Percentiles rank a stretch among this genome's conserved stretches.
Conservation (phyloP, 768 basidiomycete genomes). For the Mycena chlorophos region DNA sequence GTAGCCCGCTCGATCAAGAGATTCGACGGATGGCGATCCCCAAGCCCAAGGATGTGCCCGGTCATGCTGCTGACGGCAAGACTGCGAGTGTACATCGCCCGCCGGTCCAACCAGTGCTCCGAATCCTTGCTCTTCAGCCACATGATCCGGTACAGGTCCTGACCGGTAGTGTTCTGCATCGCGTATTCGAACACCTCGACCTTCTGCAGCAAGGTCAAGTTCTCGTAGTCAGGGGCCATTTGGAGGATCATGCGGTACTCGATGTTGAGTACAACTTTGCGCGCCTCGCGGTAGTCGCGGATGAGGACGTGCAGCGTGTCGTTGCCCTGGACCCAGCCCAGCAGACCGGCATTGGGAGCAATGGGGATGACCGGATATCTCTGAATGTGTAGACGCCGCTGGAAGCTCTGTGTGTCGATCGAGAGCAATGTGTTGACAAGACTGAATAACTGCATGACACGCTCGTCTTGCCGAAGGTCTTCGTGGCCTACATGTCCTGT, state of each 20-base stretch:
- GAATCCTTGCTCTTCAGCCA: conserved; percentile 96
- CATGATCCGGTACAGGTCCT: conserved; percentile 93
- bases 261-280: conserved; percentile 95
- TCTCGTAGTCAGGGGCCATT: conserved; percentile 99
- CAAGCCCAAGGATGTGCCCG: conserved; percentile 94
- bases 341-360: conserved; percentile 90
- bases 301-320: conserved; percentile 96
- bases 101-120: conserved; percentile 96
- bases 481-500: conserved; percentile 72
- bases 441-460: conserved; percentile 98
- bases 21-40: conserved; percentile 98
- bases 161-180: conserved; percentile 96
- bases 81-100: conserved; percentile 93
- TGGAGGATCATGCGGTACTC: conserved; percentile 99
- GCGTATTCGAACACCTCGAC: conserved; percentile 99
- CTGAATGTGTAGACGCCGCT: conserved; percentile 92
- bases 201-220: conserved; percentile 90
- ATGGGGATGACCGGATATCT: conserved; percentile 90
- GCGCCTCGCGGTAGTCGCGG: conserved; percentile 92
- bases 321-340: conserved; percentile 95
- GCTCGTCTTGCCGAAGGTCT: conserved; percentile 97
- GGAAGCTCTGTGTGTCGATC: conserved; percentile 93
- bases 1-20: conserved; percentile 86
- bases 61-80: conserved; percentile 98
- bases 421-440: conserved; percentile 93